Evolutionary conservation across 768 basidiomycete genomes (phyloP).

Genomic region (Rhodotorula babjevae): DNA sequence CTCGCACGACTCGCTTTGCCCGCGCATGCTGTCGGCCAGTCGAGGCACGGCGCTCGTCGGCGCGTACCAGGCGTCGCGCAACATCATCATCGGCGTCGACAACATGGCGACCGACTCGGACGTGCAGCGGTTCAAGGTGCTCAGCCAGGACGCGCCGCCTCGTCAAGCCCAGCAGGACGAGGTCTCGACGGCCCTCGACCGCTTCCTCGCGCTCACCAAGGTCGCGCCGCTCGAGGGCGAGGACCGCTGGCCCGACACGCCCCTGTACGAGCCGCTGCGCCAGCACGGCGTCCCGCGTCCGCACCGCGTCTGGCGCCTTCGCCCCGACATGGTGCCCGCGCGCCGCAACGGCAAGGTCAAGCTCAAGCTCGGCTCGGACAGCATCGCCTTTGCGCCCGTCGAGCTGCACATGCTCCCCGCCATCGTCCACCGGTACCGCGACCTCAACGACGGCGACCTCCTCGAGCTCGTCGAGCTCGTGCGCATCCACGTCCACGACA

Average conservation of each 20-base stretch:
- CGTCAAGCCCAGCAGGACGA: too few relatives aligned
- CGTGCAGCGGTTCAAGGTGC: neutral
- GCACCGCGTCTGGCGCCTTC: slow-evolving; percentile 24
- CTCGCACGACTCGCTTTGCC: neutral
- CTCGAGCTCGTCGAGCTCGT: slow-evolving; percentile 19
- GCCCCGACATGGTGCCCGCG: neutral
- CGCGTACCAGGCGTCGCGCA: neutral
- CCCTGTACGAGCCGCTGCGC: neutral
- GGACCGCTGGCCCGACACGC: neutral
- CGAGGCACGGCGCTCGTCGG: neutral
- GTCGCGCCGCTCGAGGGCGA: slow-evolving; percentile 1
- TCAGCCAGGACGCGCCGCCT: too few relatives aligned
- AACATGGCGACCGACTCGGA: neutral
- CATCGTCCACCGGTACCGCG: neutral
- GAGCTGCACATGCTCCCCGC: slow-evolving; percentile 15
- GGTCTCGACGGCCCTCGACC: neutral
- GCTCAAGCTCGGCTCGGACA: neutral
- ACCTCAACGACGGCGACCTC: slow-evolving; percentile 7
- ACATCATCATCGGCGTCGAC: neutral
- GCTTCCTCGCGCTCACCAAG: slow-evolving; percentile 8
- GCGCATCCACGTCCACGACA: neutral
- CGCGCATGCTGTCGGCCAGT: neutral
- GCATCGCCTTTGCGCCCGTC: slow-evolving; percentile 13
- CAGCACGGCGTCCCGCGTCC: neutral
- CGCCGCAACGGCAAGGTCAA: neutral